A percentile compares a stretch with the other conserved stretches of the same genome.
Conservation (phyloP, 1,284 basidiomycete species). For the Abortiporus biennis region DNA sequence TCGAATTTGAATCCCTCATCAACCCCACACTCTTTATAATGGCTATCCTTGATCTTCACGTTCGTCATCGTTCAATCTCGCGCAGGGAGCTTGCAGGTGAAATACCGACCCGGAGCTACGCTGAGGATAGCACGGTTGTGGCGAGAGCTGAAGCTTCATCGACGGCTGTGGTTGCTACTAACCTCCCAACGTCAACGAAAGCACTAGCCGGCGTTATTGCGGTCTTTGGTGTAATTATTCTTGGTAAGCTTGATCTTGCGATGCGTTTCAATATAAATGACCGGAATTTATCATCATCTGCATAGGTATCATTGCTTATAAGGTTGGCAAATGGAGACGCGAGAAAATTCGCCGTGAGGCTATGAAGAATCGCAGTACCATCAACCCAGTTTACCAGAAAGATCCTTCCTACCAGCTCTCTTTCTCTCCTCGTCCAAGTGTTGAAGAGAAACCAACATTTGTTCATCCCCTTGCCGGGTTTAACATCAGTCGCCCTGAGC, state of each 20-base stretch:
- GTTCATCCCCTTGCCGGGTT: too few species aligned
- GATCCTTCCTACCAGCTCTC: too few species aligned
- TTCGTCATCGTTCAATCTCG: conserved; percentile 14
- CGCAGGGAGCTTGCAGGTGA: conserved; percentile 12
- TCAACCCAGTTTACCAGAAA: too few species aligned
- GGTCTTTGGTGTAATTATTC: conserved; percentile 23
- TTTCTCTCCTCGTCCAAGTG: too few species aligned
- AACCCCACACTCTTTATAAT: conserved; percentile 17
- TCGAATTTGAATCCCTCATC: conserved; percentile 8
- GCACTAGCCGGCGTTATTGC: conserved; percentile 26
- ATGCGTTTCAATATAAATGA: neutral
- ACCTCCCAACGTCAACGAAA: conserved; percentile 23
- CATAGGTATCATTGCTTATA: conserved; percentile 26
- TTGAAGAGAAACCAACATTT: too few species aligned
- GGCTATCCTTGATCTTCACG: conserved; percentile 20
- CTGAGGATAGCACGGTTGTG: neutral
- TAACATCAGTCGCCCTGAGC: too few species aligned
- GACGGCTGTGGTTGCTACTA: conserved; percentile 12
- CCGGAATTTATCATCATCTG: neutral
- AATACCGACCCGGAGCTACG: conserved; percentile 10
- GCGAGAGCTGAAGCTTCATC: conserved; percentile 6
- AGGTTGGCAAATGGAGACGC: conserved; percentile 18
- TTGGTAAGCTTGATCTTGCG: conserved; percentile 20
- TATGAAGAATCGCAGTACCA: too few species aligned
- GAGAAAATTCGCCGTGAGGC: conserved; percentile 14